These are phyloP conservation scores for Cercospora canescens DNA, from an alignment of 2,329 filamentous ascomycete genomes.

Conservation along the genomic window DNA sequence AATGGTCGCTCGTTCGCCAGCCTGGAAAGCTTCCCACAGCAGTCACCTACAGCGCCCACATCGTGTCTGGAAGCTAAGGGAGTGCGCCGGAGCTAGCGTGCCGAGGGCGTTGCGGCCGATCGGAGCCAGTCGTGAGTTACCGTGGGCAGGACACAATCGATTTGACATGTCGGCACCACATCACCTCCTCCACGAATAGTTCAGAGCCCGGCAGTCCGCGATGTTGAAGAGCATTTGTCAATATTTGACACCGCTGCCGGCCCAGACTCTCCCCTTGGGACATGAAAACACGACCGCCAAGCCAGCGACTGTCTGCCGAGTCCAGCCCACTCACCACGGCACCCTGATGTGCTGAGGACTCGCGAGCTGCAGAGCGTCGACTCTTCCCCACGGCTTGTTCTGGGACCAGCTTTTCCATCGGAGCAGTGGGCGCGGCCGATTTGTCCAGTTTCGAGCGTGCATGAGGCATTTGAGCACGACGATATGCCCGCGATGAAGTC, in stretches of 20 bases:
- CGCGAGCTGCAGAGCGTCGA: neutral
- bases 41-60: neutral
- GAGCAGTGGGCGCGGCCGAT: neutral
- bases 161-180: neutral
- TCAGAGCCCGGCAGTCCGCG: neutral
- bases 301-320: neutral
- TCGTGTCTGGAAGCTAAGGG: neutral
- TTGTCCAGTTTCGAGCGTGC: neutral
- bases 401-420: neutral
- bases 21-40: neutral
- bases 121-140: neutral
- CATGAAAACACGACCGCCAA: neutral
- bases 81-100: neutral
- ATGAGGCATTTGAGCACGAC: too few relatives aligned
- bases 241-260: neutral
- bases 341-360: neutral
- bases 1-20: neutral
- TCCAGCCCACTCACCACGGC: neutral
- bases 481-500: neutral
- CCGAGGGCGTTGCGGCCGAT: neutral
- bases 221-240: neutral
- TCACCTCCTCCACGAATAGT: neutral
- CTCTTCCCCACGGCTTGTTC: neutral
- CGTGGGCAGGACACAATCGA: neutral
- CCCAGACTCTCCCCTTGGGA: neutral